phyloP scores from a whole-genome alignment of 331 rosid genomes.

The Acacia concinna region DNA sequence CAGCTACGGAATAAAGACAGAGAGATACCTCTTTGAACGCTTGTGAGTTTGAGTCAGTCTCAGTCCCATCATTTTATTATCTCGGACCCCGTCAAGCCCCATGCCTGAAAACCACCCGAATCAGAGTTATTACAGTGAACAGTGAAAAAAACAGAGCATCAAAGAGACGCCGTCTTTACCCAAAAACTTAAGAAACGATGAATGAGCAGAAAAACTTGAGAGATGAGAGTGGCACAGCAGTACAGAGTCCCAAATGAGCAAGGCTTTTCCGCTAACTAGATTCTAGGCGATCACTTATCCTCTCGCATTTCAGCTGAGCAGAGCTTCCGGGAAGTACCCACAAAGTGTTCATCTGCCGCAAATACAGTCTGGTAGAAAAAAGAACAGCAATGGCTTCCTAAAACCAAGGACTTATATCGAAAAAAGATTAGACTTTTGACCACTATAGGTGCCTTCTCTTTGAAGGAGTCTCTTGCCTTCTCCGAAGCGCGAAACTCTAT shows the following conservation, averaged over 20 bases:
- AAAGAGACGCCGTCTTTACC: constrained; percentile 40
- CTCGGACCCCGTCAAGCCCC: constrained; percentile 52
- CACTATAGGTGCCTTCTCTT: constrained; percentile 48
- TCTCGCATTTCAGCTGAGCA: constrained; percentile 37
- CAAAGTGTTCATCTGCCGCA: constrained; percentile 48
- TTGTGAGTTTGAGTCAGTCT: constrained; percentile 59
- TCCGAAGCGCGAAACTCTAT: constrained; percentile 45
- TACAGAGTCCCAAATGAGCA: constrained; percentile 36
- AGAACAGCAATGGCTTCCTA: constrained; percentile 36
- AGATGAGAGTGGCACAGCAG: constrained; percentile 31
- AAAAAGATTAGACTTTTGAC: constrained; percentile 53
- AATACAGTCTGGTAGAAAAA: constrained; percentile 35
- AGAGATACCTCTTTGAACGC: constrained; percentile 77
- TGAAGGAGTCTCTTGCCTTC: constrained; percentile 28
- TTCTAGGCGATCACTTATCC: constrained; percentile 39
- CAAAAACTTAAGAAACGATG: constrained; percentile 39
- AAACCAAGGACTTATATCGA: constrained; percentile 39
- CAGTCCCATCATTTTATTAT: constrained; percentile 54
- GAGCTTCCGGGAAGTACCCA: constrained; percentile 45
- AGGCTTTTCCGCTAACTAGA: constrained; percentile 37
- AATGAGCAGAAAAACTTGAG: constrained; percentile 32
- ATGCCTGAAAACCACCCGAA: constrained; percentile 49
- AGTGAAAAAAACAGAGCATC: constrained; percentile 18
- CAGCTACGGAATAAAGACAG: constrained; percentile 24
- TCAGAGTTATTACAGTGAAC: constrained; percentile 33